Base-by-base conservation (phyloP, 2,329 filamentous ascomycete genomes). In the Xylariaceae sp. region DNA sequence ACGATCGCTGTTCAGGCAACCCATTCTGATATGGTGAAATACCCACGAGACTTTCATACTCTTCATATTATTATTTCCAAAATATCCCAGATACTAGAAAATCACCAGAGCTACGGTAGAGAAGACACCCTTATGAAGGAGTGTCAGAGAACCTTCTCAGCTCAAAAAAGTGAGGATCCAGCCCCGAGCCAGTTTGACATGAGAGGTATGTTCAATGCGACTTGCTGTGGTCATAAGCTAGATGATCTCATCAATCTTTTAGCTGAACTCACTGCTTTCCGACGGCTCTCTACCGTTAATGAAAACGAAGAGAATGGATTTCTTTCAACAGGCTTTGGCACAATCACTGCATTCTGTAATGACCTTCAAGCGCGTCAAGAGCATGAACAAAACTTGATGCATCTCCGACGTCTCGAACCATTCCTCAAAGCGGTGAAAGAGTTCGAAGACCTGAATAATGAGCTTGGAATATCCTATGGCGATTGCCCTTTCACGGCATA, bases 371-470 rank as follows among this genome's bases (percentile, higher is more conserved):
- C 47, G n/a, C 48, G 62, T 11, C 68, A 71, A 40, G 55, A 54
- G 40, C 50, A 45, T 11, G 52, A 47, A 5, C 59, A 55, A 31
- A 57, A 45, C n/a, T 47, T 67, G 50, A 56, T 58, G 48, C 63
- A 67, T 47, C 56, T 71, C 49, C 58, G 55, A 10, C 50, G 71
- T 18, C 54, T 69, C 22, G 48, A 60, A 28, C 51, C 54, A 19
- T 65, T 69, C 45, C 38, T 71, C 2, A 63, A 71, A 49, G 66
- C 67, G 0, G 70, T 74, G 67, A 48, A 69, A 2, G 66, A 72
- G 38, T 71, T 69, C 42, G 65, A 65, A 1, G 66, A 71, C 41
- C 58, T 70, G 1, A 57, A 71, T 9, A 68, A 72, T 33, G 59
- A 70, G 1, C 72, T 71, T 31, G 50, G 45, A 6, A 42, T 50